These are phyloP conservation scores for Sclerotinia glacialis DNA, from an alignment of 2,329 filamentous ascomycete species.

Conservation along the genomic window DNA sequence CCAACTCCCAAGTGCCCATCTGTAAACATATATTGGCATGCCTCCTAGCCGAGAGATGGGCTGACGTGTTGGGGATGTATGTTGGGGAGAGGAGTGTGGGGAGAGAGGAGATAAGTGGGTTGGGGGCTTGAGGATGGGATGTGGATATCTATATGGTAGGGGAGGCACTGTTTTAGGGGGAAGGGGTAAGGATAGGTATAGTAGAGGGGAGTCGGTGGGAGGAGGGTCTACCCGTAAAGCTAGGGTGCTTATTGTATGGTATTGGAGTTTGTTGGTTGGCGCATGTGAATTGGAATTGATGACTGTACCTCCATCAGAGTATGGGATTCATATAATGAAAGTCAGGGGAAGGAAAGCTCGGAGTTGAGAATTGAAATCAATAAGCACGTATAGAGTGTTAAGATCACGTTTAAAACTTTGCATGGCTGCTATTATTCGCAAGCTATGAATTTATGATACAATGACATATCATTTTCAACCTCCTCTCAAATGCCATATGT, in stretches of 20 bases:
- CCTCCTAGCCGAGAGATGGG: conserved; percentile 67
- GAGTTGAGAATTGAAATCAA: neutral
- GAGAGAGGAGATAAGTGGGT: conserved; percentile 69
- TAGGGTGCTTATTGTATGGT: no score
- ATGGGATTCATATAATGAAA: neutral
- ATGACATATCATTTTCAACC: conserved; percentile 31
- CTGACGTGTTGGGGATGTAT: conserved; percentile 52
- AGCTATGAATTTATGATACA: conserved; percentile 41
- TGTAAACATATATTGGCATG: conserved; percentile 93
- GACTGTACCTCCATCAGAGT: neutral
- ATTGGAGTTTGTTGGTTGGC: neutral
- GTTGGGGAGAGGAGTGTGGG: conserved; percentile 54
- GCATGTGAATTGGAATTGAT: neutral
- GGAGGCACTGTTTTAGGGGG: neutral
- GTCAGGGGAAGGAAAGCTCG: neutral
- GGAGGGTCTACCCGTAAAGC: neutral
- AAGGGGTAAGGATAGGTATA: neutral
- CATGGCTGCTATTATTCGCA: conserved; percentile 29
- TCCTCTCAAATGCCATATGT: conserved; percentile 13
- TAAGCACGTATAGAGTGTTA: neutral
- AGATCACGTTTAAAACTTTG: conserved; percentile 10
- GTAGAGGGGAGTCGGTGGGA: neutral
- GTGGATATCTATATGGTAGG: conserved; percentile 16
- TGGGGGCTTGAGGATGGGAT: conserved; percentile 42
- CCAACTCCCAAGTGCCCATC: conserved; percentile 46